Evolutionary conservation across 73 alveolate species (phyloP), one percentile per base, ranked within the genome.

Genomic region (Symbiodinium natans): DNA sequence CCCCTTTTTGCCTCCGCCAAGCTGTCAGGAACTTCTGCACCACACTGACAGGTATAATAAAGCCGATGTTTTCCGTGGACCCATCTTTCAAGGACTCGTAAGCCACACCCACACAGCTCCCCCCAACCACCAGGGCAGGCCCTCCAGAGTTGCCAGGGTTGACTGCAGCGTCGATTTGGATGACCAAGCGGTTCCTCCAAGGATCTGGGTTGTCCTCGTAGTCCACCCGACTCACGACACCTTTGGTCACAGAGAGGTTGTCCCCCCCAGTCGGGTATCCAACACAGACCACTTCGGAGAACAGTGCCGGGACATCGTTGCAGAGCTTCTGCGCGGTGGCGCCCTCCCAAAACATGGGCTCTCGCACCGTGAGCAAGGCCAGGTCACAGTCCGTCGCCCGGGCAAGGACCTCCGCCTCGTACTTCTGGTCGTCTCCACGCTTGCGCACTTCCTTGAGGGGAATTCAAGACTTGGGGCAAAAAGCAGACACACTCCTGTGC

Each of bases 71-170:
- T 38, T 92, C 98, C 0, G 97, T 90, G 48, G 97, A 90, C 27
- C 97, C 97, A n/a, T 90, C 88, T 40, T 90, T 90, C 92, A 92
- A 40, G 29, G 98, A 92, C 71, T 75, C 92, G 25, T 92, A 92
- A 4, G 98, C 97, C 5, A 90, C 92, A 36, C 92, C 92, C 63
- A 92, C 92, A 27, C 92, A 75, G 46, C 25, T 15, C 1, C 92
- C 92, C 19, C 98, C 92, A 7, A 92, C 92, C 6, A 90, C 39
- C 46, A 92, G 40, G 38, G 98, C 98, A 10, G 98, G 98, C 36
- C 98, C 98, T 17, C 98, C 98, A 3, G 98, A 92, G 86, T 92
- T 92, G 39, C 98, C 98, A 2, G 98, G 98, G 59, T 92, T 92
- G 33, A 92, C 48, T 36, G 98, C 98, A 1, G 98, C 98, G 39